Base-by-base conservation (phyloP, 495 filamentous ascomycete species). In the Penicillium cataractarum region DNA sequence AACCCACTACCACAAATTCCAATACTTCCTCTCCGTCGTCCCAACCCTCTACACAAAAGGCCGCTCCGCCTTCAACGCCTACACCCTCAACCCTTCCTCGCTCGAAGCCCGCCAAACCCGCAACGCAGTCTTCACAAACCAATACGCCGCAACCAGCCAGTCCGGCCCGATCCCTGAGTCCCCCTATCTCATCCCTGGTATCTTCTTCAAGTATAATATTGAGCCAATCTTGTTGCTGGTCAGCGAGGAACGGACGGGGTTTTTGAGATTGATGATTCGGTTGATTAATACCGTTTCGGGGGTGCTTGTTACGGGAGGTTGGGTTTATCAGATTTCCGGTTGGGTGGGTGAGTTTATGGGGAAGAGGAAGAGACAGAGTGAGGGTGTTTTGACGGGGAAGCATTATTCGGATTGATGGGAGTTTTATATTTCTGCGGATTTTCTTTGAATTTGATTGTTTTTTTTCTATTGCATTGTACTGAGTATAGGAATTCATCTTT, bases 151-250 rank as follows among this genome's bases (percentile, higher is more conserved):
- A 0, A 98, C 93, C 0, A 89, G 92, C 66, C 92, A 97, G 75
- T 87, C 83, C 57, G 83, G 85, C 55, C 66, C 79, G 8, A 80
- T 97, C 40, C 76, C 80, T 57, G 90, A 96, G 73, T 86, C 81
- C 60, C 79, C 81, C 8, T 73, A 62, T 62, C 61, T 76, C 42
- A 85, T 96, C 6, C 95, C 95, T 1, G 96, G 96, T 12, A 90
- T 99, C 65, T 99, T 97, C 76, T 92, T 99, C 83, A 98, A 98
- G 81, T 99, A 94, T 74, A 94, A 98, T 76, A 97, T 99, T 71
- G 95, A 99, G 85, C 95, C 95, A 4, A 94, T 99, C 68, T 73
- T 92, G 66, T 79, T 99, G 31, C 87, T 89, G 26, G 87, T 99
- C 56, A 88, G 88, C 64, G 95, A 97, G 78, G 87, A 88, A 69